Base-by-base conservation (phyloP, 306 rosid genomes). In the Rubus idaeus region DNA sequence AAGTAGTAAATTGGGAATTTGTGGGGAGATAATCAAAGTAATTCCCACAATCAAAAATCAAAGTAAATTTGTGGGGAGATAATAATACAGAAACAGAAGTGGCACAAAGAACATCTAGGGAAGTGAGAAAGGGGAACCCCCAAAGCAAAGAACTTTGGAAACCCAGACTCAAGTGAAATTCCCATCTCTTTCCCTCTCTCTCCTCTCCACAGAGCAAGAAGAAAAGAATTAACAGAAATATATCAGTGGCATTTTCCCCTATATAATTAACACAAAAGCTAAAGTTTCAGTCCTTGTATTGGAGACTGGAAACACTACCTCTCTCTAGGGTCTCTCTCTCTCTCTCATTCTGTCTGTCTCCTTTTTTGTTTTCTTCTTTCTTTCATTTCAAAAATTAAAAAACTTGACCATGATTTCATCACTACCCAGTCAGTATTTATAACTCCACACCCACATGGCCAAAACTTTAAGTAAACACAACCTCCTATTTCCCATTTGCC, bases 221-320 rank as follows among this genome's bases (percentile, higher is more conserved):
- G 86, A 74, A 90, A 92, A 84, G 90, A 88, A 87, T 86, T 86
- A 86, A 86, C 89, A 84, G 85, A 84, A 74, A 84, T 67, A 64
- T 39, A 64, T 1, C 81, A 82, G 88, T 83, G 74, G 87, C 91
- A 87, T 88, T 83, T 88, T 83, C 78, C 89, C 89, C 86, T 68
- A 77, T 77, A 79, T 80, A 85, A 86, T 68, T 83, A 74, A 80
- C 88, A 88, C 74, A 87, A 92, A 92, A 90, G 94, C 83, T 89
- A 87, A 89, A 91, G 96, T 84, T 86, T 75, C 97, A 88, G 97
- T 89, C 91, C 68, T 95, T 95, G 96, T 90, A 90, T 87, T 78
- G 92, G 89, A 95, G 96, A 92, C 96, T 79, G 95, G 96, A 89
- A 91, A 91, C 97, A 91, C 83, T 74, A 8, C 41, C 50, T 10